Evolutionary conservation across 352 stramenopile genomes (phyloP).

Genomic region (Aphanomyces cochlioides): DNA sequence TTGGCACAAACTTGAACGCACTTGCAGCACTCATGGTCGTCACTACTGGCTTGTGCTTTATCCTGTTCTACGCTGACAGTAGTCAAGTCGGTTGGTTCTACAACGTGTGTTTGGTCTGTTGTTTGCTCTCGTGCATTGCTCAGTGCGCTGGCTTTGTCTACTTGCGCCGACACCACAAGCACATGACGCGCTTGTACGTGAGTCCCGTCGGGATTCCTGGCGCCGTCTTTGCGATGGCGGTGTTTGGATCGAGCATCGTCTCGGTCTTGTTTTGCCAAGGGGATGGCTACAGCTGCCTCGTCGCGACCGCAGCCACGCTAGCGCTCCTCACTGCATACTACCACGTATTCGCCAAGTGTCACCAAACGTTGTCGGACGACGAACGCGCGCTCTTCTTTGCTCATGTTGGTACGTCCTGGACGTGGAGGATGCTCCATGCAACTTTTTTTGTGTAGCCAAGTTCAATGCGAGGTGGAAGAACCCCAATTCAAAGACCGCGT

Average conservation of each 20-base stretch:
- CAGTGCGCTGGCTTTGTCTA: constrained; percentile 34
- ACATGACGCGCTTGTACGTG: constrained; percentile 41
- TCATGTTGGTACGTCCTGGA: constrained; percentile 31
- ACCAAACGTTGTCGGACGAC: constrained; percentile 33
- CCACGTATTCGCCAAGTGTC: constrained; percentile 30
- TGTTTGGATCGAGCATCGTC: constrained; percentile 27
- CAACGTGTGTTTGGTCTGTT: constrained; percentile 22
- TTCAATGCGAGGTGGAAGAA: no score
- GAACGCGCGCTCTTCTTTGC: constrained; percentile 25
- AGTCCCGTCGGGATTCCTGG: constrained; percentile 33
- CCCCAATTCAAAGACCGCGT: no score
- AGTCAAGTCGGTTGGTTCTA: neutral
- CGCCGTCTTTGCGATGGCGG: constrained; percentile 30
- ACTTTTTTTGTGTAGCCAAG: no score
- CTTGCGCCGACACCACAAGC: constrained; percentile 40
- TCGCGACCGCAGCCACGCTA: constrained; percentile 3
- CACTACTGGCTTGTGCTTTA: constrained; percentile 29
- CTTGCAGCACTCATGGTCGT: neutral
- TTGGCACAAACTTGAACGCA: neutral
- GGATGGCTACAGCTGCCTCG: constrained; percentile 26
- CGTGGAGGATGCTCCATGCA: no score
- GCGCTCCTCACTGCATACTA: constrained; percentile 29
- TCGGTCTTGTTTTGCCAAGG: constrained; percentile 28
- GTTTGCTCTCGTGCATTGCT: constrained; percentile 32
- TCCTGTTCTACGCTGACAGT: neutral